Percentiles rank a stretch among this genome's conserved stretches.
Conservation (phyloP, 768 basidiomycete species). For the Boletus vermiculosoides region DNA sequence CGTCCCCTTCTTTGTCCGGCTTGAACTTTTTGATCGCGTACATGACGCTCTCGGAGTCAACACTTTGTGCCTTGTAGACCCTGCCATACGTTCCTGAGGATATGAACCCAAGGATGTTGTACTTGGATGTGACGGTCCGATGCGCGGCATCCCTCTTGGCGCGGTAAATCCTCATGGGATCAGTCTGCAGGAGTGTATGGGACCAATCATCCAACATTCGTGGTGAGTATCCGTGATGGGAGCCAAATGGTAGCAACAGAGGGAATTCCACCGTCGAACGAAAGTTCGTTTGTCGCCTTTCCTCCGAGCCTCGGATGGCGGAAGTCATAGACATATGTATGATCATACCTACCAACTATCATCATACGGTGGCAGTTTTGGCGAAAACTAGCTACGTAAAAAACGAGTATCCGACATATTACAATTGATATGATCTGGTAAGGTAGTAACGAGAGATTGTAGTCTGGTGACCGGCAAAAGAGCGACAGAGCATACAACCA, state of each 20-base stretch:
- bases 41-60: slow-evolving; percentile 64
- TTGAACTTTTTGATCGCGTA: slow-evolving; percentile 99
- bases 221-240: neutral
- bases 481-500: neutral
- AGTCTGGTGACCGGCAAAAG: neutral
- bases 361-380: neutral
- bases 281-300: neutral
- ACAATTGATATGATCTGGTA: neutral
- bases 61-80: slow-evolving; percentile 94
- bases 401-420: neutral
- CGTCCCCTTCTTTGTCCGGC: slow-evolving; percentile 98
- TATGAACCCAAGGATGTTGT: slow-evolving; percentile 93
- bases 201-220: slow-evolving; percentile 39
- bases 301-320: no score
- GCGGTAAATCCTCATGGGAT: slow-evolving; percentile 87
- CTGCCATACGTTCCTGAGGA: slow-evolving; percentile 97
- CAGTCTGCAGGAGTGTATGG: slow-evolving; percentile 40
- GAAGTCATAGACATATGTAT: no score
- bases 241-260: neutral
- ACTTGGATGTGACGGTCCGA: slow-evolving; percentile 72
- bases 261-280: neutral
- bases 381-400: neutral
- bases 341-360: no score
- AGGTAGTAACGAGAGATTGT: neutral
- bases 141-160: slow-evolving; percentile 70